phyloP scores from a whole-genome alignment of 1,284 basidiomycete genomes.

The Leccinum angustisporum region DNA sequence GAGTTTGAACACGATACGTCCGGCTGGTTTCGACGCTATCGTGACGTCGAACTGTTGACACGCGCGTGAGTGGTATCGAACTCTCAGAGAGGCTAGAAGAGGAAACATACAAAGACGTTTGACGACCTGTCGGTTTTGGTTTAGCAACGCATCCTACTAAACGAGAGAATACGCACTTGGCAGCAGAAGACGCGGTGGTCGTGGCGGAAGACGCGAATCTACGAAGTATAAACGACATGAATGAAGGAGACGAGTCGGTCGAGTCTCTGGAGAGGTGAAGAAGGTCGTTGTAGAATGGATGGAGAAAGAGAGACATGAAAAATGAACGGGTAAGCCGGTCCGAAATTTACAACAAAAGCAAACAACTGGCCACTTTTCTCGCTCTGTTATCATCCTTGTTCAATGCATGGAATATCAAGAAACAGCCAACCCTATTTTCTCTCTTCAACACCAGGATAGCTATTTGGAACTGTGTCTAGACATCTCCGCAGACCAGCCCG shows the following conservation, averaged over 20 bases:
- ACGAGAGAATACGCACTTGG: constrained; percentile 25
- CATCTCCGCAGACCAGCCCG: too few species aligned
- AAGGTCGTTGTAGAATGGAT: constrained; percentile 19
- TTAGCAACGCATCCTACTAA: constrained; percentile 2
- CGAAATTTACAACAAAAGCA: too few species aligned
- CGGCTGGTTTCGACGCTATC: constrained; percentile 66
- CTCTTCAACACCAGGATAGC: too few species aligned
- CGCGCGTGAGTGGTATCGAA: background rate
- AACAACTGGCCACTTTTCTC: too few species aligned
- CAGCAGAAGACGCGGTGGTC: constrained; percentile 20
- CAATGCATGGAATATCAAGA: too few species aligned
- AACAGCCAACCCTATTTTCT: too few species aligned
- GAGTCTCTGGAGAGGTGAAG: constrained; percentile 20
- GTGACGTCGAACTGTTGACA: constrained; percentile 76
- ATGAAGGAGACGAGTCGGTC: constrained; percentile 15
- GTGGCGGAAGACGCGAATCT: constrained; percentile 30
- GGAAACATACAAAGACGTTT: constrained; percentile 47
- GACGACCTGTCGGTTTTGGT: constrained; percentile 34
- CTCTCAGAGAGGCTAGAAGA: too few species aligned
- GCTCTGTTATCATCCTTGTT: too few species aligned
- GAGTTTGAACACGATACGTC: constrained; percentile 75
- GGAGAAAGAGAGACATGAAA: too few species aligned
- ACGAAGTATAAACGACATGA: constrained; percentile 33
- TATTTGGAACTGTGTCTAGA: too few species aligned
- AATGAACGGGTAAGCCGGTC: too few species aligned